Evolutionary conservation across 148 eudicot genomes (phyloP), one percentile per base, ranked within the genome.

Genomic region (Amaranthus palmeri): DNA sequence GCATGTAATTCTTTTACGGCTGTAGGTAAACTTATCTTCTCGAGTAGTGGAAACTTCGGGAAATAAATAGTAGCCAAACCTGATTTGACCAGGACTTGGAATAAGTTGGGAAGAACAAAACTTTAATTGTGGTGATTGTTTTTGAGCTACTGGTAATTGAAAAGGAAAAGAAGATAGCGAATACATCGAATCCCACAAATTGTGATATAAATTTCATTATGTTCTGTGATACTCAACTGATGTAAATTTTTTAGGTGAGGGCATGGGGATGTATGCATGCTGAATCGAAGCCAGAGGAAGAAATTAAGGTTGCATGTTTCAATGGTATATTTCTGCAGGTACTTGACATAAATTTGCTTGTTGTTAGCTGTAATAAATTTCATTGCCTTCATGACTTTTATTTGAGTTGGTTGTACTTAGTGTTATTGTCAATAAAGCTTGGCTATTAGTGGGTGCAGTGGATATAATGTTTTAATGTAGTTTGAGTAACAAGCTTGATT

Each of bases 321-420:
- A 87, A 93, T 80, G 82, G 83, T 42, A 73, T 93, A 41, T 88
- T 90, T 81, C 71, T 90, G 72, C 92, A 86, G 92, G 98, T 92
- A 86, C 12, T 36, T 56, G 10, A 50, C 62, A 40, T 12, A 14
- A 59, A 62, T 45, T 8, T 57, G 65, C 11, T 48, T 42, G 54
- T 4, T 14, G 40, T 64, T 15, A 54, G 17, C 12, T 54, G 4
- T 44, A 17, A 0, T 48, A 54, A 13, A 10, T 18, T 54, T 53
- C 5, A 3, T 41, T 46, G 43, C 17, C 14, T 25, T 25, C 36
- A 25, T 25, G 36, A 25, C 36, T 3, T 73, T 74, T 49, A 53
- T 4, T 71, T 71, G 47, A 42, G 4, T 41, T 54, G 68, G 36
- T 18, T 49, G 25, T 18, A 25, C 45, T 61, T 61, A 14, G 65